Evolutionary conservation across 495 filamentous ascomycete species (phyloP).

Genomic region (Talaromyces borbonicus): DNA sequence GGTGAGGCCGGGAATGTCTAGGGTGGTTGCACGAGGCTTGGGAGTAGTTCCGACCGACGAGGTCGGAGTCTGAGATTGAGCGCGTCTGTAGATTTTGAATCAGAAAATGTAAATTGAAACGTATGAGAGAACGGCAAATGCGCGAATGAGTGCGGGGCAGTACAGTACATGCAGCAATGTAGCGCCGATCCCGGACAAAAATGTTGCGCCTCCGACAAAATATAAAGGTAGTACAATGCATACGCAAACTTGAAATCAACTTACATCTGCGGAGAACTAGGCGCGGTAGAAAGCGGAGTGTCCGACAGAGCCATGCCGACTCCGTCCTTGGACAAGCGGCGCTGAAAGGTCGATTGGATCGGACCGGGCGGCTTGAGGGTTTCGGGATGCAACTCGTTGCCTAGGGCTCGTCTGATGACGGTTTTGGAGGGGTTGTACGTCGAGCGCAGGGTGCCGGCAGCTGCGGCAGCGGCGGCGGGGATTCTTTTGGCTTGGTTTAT

Average conservation of each 20-base stretch:
- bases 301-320: slow-evolving; percentile 52
- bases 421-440: slow-evolving; percentile 27
- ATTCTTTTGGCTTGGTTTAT: background rate
- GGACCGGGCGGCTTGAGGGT: slow-evolving; percentile 20
- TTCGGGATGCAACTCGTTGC: slow-evolving; percentile 38
- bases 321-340: slow-evolving; percentile 33
- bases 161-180: no score
- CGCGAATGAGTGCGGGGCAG: background rate
- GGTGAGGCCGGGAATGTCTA: slow-evolving; percentile 84
- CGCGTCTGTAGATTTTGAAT: slow-evolving; percentile 10
- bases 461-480: background rate
- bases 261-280: slow-evolving; percentile 63
- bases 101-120: slow-evolving; percentile 5
- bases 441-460: slow-evolving; percentile 1
- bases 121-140: no score
- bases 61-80: slow-evolving; percentile 39
- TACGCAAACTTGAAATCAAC: slow-evolving; percentile 14
- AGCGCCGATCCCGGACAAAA: slow-evolving; percentile 11
- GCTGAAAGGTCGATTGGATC: slow-evolving; percentile 19
- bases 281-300: slow-evolving; percentile 59
- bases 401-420: slow-evolving; percentile 37
- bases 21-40: slow-evolving; percentile 68
- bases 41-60: slow-evolving; percentile 47
- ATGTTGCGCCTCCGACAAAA: background rate
- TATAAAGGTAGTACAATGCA: background rate